Evolutionary conservation across 148 eudicot genomes (phyloP).

Genomic region (Vaccinium darrowii): DNA sequence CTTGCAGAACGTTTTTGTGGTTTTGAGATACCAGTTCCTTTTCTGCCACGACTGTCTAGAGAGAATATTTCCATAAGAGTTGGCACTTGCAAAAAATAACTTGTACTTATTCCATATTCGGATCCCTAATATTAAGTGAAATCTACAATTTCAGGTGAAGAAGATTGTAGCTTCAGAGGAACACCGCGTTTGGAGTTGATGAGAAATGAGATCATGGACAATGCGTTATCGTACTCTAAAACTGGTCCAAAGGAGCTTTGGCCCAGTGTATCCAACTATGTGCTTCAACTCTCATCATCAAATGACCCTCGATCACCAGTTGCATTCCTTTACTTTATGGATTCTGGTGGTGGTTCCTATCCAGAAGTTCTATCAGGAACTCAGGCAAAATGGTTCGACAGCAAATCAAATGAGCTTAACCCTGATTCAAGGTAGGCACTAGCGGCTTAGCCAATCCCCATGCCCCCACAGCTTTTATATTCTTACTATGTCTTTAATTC

Average conservation of each 20-base stretch:
- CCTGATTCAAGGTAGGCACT: conserved; percentile 61
- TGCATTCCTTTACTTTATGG: conserved; percentile 72
- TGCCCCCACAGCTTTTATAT: neutral
- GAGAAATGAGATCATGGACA: conserved; percentile 48
- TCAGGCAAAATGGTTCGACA: conserved; percentile 72
- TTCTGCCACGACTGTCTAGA: neutral
- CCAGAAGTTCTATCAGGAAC: conserved; percentile 77
- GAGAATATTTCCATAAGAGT: neutral
- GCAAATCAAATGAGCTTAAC: conserved; percentile 61
- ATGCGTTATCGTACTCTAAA: conserved; percentile 46
- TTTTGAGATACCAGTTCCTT: neutral
- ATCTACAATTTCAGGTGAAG: conserved; percentile 31
- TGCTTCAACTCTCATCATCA: conserved; percentile 53
- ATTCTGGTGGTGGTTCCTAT: conserved; percentile 97
- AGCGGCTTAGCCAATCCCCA: neutral
- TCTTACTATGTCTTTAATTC: neutral
- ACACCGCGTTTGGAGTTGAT: conserved; percentile 70
- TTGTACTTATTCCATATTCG: neutral
- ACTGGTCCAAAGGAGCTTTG: conserved; percentile 66
- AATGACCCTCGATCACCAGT: conserved; percentile 38
- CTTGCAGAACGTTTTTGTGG: neutral
- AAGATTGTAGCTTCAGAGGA: conserved; percentile 59
- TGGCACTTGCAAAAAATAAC: neutral
- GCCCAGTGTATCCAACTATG: conserved; percentile 89
- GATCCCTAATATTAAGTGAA: neutral